Conservation (phyloP, 148 eudicot species). For the Pharnaceum exiguum region DNA sequence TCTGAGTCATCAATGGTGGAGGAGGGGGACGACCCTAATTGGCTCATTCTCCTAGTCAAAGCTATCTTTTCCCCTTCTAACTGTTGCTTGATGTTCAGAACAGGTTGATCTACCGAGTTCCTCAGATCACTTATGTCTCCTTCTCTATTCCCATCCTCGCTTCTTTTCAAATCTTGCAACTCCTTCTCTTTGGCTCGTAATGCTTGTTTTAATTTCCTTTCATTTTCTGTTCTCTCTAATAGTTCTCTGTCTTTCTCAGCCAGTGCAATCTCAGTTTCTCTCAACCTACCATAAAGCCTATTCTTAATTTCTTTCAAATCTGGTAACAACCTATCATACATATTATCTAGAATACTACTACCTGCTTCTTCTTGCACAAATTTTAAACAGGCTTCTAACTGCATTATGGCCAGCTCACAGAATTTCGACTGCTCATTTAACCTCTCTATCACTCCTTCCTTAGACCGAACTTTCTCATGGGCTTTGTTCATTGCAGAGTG, state of each 20-base stretch:
- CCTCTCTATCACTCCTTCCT: conserved; percentile 47
- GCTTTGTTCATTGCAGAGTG: conserved; percentile 67
- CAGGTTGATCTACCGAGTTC: conserved; percentile 39
- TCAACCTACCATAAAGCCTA: conserved; percentile 38
- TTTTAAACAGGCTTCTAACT: conserved; percentile 40
- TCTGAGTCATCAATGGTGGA: conserved; percentile 12
- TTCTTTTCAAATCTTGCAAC: conserved; percentile 12
- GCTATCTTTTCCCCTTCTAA: conserved; percentile 38
- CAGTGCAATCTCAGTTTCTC: conserved; percentile 33
- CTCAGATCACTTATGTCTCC: conserved; percentile 33
- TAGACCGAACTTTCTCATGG: conserved; percentile 43
- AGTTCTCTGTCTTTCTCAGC: conserved; percentile 47
- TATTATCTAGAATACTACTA: conserved; percentile 26
- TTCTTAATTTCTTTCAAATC: conserved; percentile 46
- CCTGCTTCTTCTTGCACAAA: conserved; percentile 49
- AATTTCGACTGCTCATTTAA: conserved; percentile 57
- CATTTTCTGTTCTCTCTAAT: conserved; percentile 26
- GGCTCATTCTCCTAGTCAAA: conserved; percentile 15
- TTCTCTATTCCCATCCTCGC: conserved; percentile 15
- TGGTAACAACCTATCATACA: conserved; percentile 33
- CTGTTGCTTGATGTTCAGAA: conserved; percentile 48
- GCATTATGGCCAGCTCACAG: conserved; percentile 62
- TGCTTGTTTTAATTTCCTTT: conserved; percentile 22
- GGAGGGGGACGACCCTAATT: conserved; percentile 9
- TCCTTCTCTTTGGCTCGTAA: conserved; percentile 41